These are phyloP conservation scores for Chaetothyriales sp. DNA, from an alignment of 2,329 filamentous ascomycete species.

Conservation along the genomic window DNA sequence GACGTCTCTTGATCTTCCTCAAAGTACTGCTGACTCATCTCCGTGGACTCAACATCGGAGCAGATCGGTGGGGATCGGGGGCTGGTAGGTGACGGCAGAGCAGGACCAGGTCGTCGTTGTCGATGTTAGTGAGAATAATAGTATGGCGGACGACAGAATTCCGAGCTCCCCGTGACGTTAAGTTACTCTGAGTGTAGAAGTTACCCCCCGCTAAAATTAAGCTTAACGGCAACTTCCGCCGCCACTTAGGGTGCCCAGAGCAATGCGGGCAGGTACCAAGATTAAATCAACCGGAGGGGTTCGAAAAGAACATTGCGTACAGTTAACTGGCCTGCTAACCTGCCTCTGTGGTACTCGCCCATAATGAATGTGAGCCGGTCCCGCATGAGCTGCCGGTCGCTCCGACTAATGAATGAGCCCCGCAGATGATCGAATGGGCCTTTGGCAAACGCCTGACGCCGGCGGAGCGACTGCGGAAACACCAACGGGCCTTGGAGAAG, in stretches of 20 bases:
- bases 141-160: not conserved
- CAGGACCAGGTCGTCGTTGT: not conserved
- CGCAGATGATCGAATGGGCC: constrained; percentile 93
- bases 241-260: not conserved
- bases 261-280: not conserved
- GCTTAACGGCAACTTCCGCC: no score
- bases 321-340: not conserved
- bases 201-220: not conserved
- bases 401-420: constrained; percentile 15
- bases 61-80: not conserved
- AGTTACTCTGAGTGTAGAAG: not conserved
- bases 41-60: not conserved
- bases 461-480: constrained; percentile 48
- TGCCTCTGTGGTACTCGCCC: not conserved
- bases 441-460: constrained; percentile 99
- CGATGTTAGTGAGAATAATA: not conserved
- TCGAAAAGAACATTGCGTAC: no score
- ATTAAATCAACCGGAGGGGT: not conserved
- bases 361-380: constrained; percentile 27
- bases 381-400: not conserved
- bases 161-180: no score
- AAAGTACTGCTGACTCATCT: constrained; percentile 1
- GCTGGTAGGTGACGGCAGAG: not conserved
- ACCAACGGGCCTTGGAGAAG: constrained; percentile 93
- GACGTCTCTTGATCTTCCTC: not conserved